Evolutionary conservation across 176 grass and related monocot genomes (phyloP).

Genomic region (Secale cereale): DNA sequence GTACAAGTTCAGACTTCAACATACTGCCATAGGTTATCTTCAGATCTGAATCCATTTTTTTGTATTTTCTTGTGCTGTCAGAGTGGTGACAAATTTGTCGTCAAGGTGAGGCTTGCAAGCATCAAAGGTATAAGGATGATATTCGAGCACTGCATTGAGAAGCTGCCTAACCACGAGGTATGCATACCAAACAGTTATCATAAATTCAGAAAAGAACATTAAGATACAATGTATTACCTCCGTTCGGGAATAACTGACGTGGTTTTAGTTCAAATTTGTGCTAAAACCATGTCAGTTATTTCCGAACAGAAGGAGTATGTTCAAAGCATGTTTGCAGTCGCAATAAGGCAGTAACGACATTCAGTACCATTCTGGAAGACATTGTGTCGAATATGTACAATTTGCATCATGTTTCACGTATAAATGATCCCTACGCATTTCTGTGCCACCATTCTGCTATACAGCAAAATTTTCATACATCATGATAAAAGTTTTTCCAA

Average conservation of each 20-base stretch:
- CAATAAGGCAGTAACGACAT: background rate
- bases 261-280: no score
- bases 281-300: no score
- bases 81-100: conserved; percentile 75
- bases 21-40: background rate
- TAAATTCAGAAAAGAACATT: background rate
- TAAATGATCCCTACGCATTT: background rate
- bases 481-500: background rate
- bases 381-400: background rate
- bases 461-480: background rate
- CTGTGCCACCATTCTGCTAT: background rate
- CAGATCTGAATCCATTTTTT: conserved; percentile 11
- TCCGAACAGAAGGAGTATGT: no score
- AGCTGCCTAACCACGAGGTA: conserved; percentile 70
- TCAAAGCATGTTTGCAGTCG: background rate
- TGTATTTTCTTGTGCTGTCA: conserved; percentile 36
- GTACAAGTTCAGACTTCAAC: background rate
- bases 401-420: background rate
- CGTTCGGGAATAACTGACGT: no score
- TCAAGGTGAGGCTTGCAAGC: conserved; percentile 64
- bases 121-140: conserved; percentile 60
- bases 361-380: background rate
- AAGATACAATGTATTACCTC: background rate
- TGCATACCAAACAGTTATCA: background rate
- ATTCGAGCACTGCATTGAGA: conserved; percentile 75